Evolutionary conservation across 2,329 filamentous ascomycete genomes (phyloP).

Genomic region (Ceratocystiopsis brevicomis): DNA sequence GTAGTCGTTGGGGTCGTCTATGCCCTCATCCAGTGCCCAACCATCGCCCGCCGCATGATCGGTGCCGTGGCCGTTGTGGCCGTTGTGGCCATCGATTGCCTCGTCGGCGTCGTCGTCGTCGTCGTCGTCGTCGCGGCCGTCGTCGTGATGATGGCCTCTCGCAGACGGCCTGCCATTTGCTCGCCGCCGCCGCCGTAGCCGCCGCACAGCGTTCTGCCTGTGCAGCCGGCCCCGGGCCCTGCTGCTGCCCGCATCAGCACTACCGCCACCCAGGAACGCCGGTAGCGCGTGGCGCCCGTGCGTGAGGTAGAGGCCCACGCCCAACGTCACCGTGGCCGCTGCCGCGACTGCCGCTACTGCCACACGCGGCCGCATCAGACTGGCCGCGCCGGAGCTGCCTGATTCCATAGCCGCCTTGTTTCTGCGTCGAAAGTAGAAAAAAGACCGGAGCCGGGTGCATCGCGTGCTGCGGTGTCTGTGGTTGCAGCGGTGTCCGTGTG

Average conservation of each 20-base stretch:
- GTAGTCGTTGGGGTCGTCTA: not conserved
- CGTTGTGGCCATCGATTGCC: slow-evolving; percentile 10
- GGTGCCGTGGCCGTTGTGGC: slow-evolving; percentile 7
- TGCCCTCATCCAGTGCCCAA: not conserved
- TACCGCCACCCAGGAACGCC: not conserved
- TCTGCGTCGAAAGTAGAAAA: not conserved
- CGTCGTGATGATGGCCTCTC: too few relatives aligned
- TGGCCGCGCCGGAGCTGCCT: slow-evolving; percentile 1
- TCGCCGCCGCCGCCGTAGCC: slow-evolving; percentile 8
- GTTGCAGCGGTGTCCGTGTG: too few relatives aligned
- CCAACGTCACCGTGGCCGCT: slow-evolving; percentile 6
- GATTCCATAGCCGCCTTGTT: not conserved
- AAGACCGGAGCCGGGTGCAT: not conserved
- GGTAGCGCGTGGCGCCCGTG: not conserved
- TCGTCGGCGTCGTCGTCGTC: slow-evolving; percentile 14
- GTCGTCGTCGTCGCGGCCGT: too few relatives aligned
- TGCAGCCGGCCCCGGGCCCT: slow-evolving; percentile 1
- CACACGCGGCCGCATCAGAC: slow-evolving; percentile 7
- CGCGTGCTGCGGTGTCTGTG: too few relatives aligned
- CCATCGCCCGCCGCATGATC: not conserved
- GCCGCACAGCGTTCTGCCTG: slow-evolving; percentile 9
- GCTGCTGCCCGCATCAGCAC: too few relatives aligned
- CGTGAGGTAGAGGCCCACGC: slow-evolving; percentile 7
- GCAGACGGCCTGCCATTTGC: not conserved
- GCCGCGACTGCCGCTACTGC: slow-evolving; percentile 7